phyloP scores from a whole-genome alignment of 129 eudicot genomes.

The Tanacetum coccineum region DNA sequence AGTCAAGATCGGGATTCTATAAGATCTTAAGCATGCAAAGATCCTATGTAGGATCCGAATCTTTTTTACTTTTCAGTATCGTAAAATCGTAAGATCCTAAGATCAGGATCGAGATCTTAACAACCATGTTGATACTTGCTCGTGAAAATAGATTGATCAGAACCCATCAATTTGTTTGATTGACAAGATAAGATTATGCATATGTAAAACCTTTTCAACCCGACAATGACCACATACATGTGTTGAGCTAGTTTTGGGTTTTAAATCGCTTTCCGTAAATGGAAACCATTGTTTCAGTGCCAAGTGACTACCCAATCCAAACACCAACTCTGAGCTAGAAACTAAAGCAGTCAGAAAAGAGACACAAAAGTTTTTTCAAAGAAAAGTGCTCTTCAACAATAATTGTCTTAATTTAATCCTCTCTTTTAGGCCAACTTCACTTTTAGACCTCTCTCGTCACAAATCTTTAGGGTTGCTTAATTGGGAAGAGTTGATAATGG shows the following conservation, averaged over 20 bases:
- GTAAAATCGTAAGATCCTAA: no score
- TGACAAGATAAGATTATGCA: constrained; percentile 11
- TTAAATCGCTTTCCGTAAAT: constrained; percentile 7
- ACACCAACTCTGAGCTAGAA: constrained; percentile 4
- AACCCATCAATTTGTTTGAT: no score
- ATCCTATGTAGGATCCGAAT: no score
- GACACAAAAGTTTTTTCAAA: constrained; percentile 12
- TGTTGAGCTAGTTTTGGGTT: not conserved
- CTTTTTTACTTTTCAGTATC: no score
- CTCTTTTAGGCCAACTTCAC: constrained; percentile 21
- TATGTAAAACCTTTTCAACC: constrained; percentile 23
- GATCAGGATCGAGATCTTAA: no score
- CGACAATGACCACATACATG: not conserved
- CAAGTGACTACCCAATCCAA: constrained; percentile 25
- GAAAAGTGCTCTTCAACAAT: constrained; percentile 14
- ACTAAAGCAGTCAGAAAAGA: constrained; percentile 20
- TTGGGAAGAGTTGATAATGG: constrained; percentile 19
- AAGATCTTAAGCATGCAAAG: no score
- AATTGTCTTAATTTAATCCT: constrained; percentile 21
- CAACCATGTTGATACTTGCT: no score
- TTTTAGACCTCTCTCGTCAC: not conserved
- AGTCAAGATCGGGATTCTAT: no score
- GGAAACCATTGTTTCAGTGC: constrained; percentile 11
- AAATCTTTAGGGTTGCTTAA: constrained; percentile 27
- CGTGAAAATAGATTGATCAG: no score